Conservation (phyloP, 257 asterid species). For the Solanum phureja region DNA sequence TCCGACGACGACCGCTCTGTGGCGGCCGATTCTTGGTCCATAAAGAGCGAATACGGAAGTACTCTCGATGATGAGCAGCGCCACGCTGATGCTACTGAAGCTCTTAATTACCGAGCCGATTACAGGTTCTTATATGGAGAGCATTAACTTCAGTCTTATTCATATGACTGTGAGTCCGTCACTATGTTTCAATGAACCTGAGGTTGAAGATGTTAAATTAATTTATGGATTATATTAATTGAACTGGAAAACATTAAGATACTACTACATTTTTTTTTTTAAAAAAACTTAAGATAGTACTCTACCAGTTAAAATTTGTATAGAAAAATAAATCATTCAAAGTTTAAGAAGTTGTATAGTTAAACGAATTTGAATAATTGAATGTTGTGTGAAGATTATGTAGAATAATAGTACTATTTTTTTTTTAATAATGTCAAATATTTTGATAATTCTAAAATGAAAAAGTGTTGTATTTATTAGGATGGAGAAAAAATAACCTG, state of each 20-base stretch:
- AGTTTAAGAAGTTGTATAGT: background rate
- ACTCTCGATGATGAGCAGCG: constrained; percentile 99
- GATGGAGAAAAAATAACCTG: background rate
- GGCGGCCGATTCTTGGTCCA: constrained; percentile 98
- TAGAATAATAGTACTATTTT: background rate
- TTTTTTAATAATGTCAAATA: background rate
- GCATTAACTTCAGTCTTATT: background rate
- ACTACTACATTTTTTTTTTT: background rate
- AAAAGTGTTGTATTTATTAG: background rate
- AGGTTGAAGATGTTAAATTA: background rate
- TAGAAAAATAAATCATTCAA: background rate
- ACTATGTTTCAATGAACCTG: background rate
- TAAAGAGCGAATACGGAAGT: constrained; percentile 96
- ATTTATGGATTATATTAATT: background rate
- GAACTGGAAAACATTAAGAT: background rate
- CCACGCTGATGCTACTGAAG: constrained; percentile 95
- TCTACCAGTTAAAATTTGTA: background rate
- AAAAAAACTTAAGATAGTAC: background rate
- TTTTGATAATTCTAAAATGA: background rate
- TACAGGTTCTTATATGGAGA: constrained; percentile 39
- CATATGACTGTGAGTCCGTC: background rate
- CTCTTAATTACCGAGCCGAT: constrained; percentile 72
- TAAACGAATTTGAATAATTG: background rate
- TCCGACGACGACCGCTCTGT: constrained; percentile 96
- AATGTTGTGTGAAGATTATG: background rate